Evolutionary conservation across 176 grass and related monocot genomes (phyloP), one percentile per base, ranked within the genome.

Genomic region (Hsuehochloa calcarea): DNA sequence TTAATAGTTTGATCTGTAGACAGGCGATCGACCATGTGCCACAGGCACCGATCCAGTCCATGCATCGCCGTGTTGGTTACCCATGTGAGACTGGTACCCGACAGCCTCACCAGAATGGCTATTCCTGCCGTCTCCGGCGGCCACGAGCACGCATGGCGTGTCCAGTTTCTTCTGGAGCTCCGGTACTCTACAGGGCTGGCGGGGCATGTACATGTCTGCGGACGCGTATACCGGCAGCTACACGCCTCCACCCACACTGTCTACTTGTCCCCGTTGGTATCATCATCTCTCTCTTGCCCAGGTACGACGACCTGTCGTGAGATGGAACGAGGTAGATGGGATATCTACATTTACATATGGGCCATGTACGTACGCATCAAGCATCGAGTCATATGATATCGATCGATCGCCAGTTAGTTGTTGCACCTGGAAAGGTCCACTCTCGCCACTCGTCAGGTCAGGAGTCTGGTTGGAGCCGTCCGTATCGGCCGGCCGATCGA

Each of bases 31-130:
- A 76, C 62, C 71, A 87, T 82, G 78, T 58, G 60, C 44, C n/a
- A 43, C 63, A 5, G 10, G 37, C 47, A 23, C 61, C 26, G 44
- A 39, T 50, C 72, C 71, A 74, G 41, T 66, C 44, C 85, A 74
- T 4, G 64, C 52, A 39, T 72, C 35, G 63, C 31, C 11, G 35
- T 29, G 74, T 35, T 80, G 40, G 26, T n/a, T 37, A 51, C 67
- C 78, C 76, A 49, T 72, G 66, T 45, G 40, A 71, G 56, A 5
- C 40, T 31, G 76, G 25, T 77, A 10, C n/a, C 58, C 66, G 80
- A 84, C 87, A 88, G 56, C 80, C 65, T 88, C 55, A 72, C 65
- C 73, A 34, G 72, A 52, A 84, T 50, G 74, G 44, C 80, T 8
- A 8, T 40, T 61, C 29, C 75, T 41, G 66, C 67, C 65, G 43